Percentiles rank a stretch among this genome's conserved stretches.
Conservation (phyloP, 2,329 filamentous ascomycete genomes). For the Elsinoe perseae region DNA sequence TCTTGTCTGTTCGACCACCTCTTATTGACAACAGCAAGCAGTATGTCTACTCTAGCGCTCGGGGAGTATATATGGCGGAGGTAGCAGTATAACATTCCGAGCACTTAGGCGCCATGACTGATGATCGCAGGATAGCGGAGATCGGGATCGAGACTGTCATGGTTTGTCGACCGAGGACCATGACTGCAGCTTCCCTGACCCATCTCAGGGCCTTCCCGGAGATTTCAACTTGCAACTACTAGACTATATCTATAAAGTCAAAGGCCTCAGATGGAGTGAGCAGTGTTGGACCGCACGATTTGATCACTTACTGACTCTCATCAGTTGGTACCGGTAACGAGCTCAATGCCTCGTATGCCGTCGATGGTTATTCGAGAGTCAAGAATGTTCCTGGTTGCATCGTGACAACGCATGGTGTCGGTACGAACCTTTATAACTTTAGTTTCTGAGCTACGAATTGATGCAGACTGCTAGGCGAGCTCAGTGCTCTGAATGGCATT, state of each 20-base stretch:
- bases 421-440: conserved; percentile 23
- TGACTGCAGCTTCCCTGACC: background rate
- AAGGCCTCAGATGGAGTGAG: conserved; percentile 34
- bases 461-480: conserved; percentile 25
- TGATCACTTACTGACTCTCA: background rate
- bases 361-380: conserved; percentile 51
- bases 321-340: conserved; percentile 50
- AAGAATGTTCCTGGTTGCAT: conserved; percentile 44
- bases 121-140: conserved; percentile 9
- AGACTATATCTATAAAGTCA: conserved; percentile 36
- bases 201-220: conserved; percentile 33
- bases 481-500: conserved; percentile 40
- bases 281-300: background rate
- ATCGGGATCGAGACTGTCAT: conserved; percentile 11
- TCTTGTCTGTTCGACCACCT: too few species aligned
- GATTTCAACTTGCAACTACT: conserved; percentile 42
- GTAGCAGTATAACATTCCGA: background rate
- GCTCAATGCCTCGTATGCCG: conserved; percentile 51
- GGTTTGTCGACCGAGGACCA: background rate
- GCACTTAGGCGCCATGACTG: background rate
- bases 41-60: conserved; percentile 6
- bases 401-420: conserved; percentile 55
- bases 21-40: background rate
- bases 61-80: conserved; percentile 15
- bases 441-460: background rate